phyloP scores from a whole-genome alignment of 2,329 filamentous ascomycete species.

The Amauroascus niger region DNA sequence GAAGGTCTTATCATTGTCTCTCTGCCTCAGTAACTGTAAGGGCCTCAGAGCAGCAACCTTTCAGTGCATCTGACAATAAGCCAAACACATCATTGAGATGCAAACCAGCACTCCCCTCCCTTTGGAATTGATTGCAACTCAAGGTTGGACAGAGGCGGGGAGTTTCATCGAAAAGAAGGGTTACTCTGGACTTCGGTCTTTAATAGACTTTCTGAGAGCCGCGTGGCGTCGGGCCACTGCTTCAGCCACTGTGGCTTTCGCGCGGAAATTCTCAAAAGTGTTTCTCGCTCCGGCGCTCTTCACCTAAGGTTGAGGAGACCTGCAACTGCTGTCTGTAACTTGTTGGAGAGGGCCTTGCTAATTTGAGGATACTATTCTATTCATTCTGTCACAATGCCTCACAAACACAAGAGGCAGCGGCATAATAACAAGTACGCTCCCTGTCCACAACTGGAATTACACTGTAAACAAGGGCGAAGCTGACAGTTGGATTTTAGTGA shows the following conservation, averaged over 20 bases:
- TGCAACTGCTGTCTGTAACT: not conserved
- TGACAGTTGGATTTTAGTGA: slow-evolving; percentile 29
- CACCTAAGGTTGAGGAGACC: not conserved
- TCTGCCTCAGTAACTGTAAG: too few relatives aligned
- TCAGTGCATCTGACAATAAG: too few relatives aligned
- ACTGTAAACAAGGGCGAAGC: not conserved
- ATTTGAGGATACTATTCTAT: not conserved
- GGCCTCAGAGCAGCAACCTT: too few relatives aligned
- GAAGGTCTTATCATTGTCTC: too few relatives aligned
- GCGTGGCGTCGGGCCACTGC: too few relatives aligned
- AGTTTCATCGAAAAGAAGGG: too few relatives aligned
- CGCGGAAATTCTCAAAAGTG: not conserved
- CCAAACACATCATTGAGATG: too few relatives aligned
- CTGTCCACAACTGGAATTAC: not conserved
- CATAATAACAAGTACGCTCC: slow-evolving; percentile 43
- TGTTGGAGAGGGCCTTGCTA: not conserved
- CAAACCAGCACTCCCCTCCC: too few relatives aligned
- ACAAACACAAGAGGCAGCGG: slow-evolving; percentile 65
- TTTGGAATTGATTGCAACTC: too few relatives aligned
- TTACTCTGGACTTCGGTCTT: too few relatives aligned
- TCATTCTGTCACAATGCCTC: slow-evolving; percentile 54
- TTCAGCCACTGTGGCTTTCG: not conserved
- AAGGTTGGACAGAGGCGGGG: too few relatives aligned
- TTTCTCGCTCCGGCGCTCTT: not conserved
- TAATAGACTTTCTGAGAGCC: too few relatives aligned